phyloP scores from a whole-genome alignment of 768 basidiomycete species.

The Steccherinum ochraceum region DNA sequence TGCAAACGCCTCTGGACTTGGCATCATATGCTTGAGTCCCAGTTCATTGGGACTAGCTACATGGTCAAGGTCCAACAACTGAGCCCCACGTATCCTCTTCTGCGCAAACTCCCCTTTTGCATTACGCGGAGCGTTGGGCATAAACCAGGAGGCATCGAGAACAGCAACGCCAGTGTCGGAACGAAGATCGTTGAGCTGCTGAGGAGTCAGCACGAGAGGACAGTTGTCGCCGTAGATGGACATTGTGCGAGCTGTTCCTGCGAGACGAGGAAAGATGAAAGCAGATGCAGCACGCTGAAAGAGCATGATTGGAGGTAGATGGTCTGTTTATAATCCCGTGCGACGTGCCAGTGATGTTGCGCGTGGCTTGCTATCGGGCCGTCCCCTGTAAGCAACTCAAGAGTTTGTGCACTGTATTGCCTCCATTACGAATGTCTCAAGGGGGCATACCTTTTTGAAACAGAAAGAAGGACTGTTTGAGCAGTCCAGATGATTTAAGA shows the following conservation, averaged over 20 bases:
- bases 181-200: conserved; percentile 33
- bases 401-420: too few species aligned
- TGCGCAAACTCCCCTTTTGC: conserved; percentile 60
- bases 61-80: conserved; percentile 75
- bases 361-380: too few species aligned
- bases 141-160: conserved; percentile 87
- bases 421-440: too few species aligned
- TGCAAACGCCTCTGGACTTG: conserved; percentile 61
- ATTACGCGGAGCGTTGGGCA: conserved; percentile 80
- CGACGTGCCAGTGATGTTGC: too few species aligned
- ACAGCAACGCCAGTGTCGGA: conserved; percentile 31
- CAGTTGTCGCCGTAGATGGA: conserved; percentile 27
- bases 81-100: conserved; percentile 65
- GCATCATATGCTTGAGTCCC: conserved; percentile 94
- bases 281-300: background rate
- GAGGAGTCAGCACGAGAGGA: conserved; percentile 51
- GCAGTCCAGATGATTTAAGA: too few species aligned
- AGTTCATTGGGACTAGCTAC: conserved; percentile 70
- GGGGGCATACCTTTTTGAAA: too few species aligned
- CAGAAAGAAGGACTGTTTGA: too few species aligned
- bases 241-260: conserved; percentile 24
- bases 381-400: too few species aligned
- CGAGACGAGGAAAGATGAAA: conserved; percentile 1
- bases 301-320: background rate
- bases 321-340: too few species aligned